phyloP scores from a whole-genome alignment of 2,329 filamentous ascomycete genomes.

The Leptographium procerum region DNA sequence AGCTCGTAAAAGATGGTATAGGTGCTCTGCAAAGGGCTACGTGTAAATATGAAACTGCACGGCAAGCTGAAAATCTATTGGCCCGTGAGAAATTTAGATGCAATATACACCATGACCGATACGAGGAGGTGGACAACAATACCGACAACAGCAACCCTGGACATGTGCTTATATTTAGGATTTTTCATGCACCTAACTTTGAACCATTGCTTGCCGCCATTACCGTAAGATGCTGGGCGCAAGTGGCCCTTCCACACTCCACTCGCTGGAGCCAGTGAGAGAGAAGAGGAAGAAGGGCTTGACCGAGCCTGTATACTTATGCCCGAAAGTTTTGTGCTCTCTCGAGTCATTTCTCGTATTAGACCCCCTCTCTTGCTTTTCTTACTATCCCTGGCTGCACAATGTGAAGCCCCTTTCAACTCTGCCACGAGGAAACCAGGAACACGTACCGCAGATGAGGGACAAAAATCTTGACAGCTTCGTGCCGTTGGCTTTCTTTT shows the following conservation, averaged over 20 bases:
- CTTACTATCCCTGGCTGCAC: neutral
- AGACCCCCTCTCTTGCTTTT: neutral
- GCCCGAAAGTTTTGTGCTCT: neutral
- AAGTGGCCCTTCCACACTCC: neutral
- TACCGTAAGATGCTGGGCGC: neutral
- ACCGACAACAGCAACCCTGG: neutral
- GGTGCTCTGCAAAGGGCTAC: neutral
- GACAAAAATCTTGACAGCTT: conserved; percentile 6
- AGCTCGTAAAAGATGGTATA: neutral
- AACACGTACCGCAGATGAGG: neutral
- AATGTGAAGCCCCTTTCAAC: neutral
- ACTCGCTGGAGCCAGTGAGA: neutral
- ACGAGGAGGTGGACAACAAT: neutral
- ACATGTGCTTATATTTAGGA: neutral
- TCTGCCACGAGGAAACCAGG: neutral
- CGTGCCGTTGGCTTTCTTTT: neutral
- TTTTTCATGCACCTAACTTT: neutral
- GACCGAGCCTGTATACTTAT: neutral
- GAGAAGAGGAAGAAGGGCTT: neutral
- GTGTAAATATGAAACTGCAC: neutral
- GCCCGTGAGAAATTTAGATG: neutral
- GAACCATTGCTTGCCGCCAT: neutral
- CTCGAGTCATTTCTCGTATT: neutral
- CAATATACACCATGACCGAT: neutral
- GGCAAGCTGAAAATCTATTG: neutral